These are phyloP conservation scores for Cairneyella variabilis DNA, from an alignment of 495 filamentous ascomycete genomes.

Conservation along the genomic window DNA sequence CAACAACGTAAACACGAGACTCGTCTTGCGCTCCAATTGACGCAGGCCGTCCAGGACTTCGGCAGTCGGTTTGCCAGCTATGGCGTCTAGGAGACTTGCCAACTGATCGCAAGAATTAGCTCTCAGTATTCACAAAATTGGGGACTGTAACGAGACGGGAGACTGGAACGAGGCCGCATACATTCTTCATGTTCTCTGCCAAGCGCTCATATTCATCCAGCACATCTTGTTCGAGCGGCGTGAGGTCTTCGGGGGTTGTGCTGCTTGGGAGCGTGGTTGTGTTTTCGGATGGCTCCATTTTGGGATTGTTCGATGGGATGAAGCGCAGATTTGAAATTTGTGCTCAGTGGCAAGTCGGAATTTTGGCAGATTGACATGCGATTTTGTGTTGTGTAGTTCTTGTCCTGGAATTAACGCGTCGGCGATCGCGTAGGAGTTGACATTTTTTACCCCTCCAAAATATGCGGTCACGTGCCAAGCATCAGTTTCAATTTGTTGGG, in stretches of 20 bases:
- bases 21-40: constrained; percentile 88
- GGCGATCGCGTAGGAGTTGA: no score
- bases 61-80: constrained; percentile 60
- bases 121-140: no score
- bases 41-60: constrained; percentile 80
- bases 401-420: no score
- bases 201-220: constrained; percentile 88
- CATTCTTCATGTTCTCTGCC: constrained; percentile 87
- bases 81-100: constrained; percentile 53
- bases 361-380: no score
- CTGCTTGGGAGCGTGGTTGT: constrained; percentile 6
- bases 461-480: no score
- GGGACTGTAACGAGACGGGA: no score
- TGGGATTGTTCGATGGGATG: background rate
- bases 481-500: no score
- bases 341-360: no score
- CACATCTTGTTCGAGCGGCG: constrained; percentile 87
- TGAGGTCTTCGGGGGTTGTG: constrained; percentile 44
- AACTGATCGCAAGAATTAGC: constrained; percentile 41
- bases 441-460: no score
- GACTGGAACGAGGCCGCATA: no score
- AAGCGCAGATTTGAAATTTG: no score
- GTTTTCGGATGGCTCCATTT: constrained; percentile 11
- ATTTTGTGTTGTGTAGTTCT: no score
- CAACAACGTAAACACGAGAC: constrained; percentile 86